Base-by-base conservation (phyloP, 371 early-diverging fungal genomes). In the Umbelopsis sp. region DNA sequence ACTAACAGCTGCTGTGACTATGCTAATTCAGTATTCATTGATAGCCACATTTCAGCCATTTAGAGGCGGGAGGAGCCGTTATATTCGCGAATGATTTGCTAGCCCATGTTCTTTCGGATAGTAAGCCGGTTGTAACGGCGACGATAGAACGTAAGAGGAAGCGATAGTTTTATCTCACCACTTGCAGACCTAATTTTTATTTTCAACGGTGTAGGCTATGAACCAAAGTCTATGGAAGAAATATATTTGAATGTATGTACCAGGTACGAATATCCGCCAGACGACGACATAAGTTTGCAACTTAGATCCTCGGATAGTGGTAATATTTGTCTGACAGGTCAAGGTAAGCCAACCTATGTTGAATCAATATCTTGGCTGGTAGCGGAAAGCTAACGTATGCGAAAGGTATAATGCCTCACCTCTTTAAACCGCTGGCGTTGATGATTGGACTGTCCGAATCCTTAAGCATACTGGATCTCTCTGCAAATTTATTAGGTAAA, bases 401-500 rank as follows among this genome's bases (percentile, higher is more conserved):
- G 24, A 51, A 16, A 18, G 44, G 69, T 44, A 65, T 68, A 32
- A 53, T 63, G 9, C 16, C 63, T 50, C 24, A 62, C n/a, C 41
- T 41, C 16, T 24, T 65, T 22, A 37, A 32, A 45, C 41, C 64
- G 16, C 35, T 63, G 50, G 6, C 20, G n/a, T 37, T 32, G 7
- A 52, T 41, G 12, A 20, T 50, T 50, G 45, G 70, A 72, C 32
- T 32, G 64, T 63, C 38, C 44, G 20, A 25, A 51, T 6, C 25
- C 72, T 25, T 32, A 50, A 65, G 44, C 24, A 35, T 53, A 38
- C 44, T 75, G 14, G 72, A 75, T 65, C 70, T 79, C n/a, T 76
- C 78, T 3, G 74, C 69, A 44, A 76, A 74, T 62, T 63, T 65
- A 6, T 25, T 80, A 2, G 50, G 78, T 79, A 77, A 46, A 62